A percentile compares a stretch with the other conserved stretches of the same genome.
Evolutionary conservation across 1,284 basidiomycete species (phyloP).

Genomic region (Tilletia setariae): DNA sequence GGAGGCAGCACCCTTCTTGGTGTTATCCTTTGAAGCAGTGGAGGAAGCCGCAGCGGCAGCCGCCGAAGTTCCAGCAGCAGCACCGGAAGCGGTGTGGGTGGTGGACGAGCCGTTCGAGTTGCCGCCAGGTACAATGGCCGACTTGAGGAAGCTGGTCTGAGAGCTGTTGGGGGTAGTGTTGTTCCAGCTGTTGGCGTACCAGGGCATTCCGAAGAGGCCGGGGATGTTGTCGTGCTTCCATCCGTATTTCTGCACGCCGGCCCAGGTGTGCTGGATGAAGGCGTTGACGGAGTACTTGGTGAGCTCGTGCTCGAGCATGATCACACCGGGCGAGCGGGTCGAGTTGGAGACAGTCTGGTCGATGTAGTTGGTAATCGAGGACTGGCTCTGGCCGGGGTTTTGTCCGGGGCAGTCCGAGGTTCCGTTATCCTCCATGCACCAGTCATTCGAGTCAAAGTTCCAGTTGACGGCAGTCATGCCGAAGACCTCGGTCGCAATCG

Average conservation of each 20-base stretch:
- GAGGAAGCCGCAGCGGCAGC: background rate
- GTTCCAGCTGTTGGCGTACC: conserved; percentile 7
- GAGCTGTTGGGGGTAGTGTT: conserved; percentile 10
- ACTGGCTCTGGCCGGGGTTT: conserved; percentile 19
- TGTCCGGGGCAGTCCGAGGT: conserved; percentile 31
- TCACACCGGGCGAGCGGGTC: conserved; percentile 64
- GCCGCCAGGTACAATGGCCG: conserved; percentile 1
- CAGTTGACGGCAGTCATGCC: conserved; percentile 54
- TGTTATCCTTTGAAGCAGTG: background rate
- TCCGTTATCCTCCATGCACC: conserved; percentile 41
- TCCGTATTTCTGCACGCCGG: background rate
- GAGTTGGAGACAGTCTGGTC: conserved; percentile 22
- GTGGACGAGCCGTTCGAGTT: background rate
- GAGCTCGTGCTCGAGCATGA: conserved; percentile 79
- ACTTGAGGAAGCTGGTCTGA: background rate
- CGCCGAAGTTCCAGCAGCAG: background rate
- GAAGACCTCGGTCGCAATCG: conserved; percentile 43
- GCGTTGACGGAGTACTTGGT: conserved; percentile 61
- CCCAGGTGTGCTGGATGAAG: background rate
- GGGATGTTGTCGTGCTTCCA: background rate
- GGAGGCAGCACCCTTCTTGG: background rate
- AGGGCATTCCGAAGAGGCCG: background rate
- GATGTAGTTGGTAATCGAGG: conserved; percentile 24
- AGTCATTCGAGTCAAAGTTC: conserved; percentile 55
- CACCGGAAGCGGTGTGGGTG: background rate